A percentile compares a stretch with the other conserved stretches of the same genome.
phyloP scores from a whole-genome alignment of 1,284 basidiomycete species.

The Ganoderma sp. region DNA sequence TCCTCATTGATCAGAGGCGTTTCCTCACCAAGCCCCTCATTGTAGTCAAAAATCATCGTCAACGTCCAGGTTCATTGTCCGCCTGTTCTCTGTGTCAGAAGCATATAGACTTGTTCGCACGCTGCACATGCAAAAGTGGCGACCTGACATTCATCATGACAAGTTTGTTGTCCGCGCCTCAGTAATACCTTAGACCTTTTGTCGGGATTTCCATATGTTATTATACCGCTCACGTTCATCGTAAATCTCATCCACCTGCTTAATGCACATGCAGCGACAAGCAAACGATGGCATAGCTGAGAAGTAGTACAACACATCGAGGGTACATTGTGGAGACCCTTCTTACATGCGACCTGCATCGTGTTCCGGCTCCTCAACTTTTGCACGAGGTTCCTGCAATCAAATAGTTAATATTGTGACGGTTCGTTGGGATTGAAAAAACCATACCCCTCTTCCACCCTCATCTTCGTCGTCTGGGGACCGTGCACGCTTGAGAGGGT shows the following conservation, averaged over 20 bases:
- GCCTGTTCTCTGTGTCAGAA: slow-evolving; percentile 60
- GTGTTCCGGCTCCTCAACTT: slow-evolving; percentile 59
- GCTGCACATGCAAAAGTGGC: slow-evolving; percentile 63
- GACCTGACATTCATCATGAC: slow-evolving; percentile 44
- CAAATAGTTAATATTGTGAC: slow-evolving; percentile 32
- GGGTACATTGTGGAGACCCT: neutral
- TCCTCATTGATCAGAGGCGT: neutral
- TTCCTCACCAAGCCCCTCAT: neutral
- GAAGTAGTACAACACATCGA: neutral
- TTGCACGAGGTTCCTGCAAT: slow-evolving; percentile 54
- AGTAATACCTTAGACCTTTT: slow-evolving; percentile 57
- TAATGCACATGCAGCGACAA: neutral
- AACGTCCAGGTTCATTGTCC: slow-evolving; percentile 55
- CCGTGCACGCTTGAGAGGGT: slow-evolving; percentile 64
- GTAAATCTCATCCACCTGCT: slow-evolving; percentile 5
- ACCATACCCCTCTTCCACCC: slow-evolving; percentile 56
- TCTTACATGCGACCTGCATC: slow-evolving; percentile 67
- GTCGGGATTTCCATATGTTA: neutral
- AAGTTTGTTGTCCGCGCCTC: slow-evolving; percentile 59
- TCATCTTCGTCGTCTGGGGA: slow-evolving; percentile 77
- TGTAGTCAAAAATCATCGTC: slow-evolving; percentile 14
- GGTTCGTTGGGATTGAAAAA: slow-evolving; percentile 12
- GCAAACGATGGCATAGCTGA: neutral
- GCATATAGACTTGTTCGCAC: slow-evolving; percentile 69
- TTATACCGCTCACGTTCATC: slow-evolving; percentile 9